Base-by-base conservation (phyloP, 331 rosid species). In the Prunus yedoensis region DNA sequence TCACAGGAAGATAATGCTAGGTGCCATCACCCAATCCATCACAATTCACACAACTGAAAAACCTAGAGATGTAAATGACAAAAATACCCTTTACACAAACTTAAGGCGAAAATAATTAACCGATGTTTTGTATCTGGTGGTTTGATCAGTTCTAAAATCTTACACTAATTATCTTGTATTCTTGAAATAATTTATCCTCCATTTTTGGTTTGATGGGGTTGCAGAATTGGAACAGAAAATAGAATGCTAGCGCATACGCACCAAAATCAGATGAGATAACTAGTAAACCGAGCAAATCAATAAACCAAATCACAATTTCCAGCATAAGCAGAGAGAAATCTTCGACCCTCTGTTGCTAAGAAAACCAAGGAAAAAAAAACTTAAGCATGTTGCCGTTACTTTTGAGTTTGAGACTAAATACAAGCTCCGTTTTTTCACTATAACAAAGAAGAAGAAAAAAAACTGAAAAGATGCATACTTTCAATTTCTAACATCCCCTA, bases 1-100 rank as follows among this genome's bases (percentile, higher is more conserved):
- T 58, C 59, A 20, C 65, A 4, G 53, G 56, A 43, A 82, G 72
- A 79, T 65, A 64, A 82, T 25, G 25, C 50, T 25, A 13, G 38
- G 77, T 28, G 66, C 74, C 25, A 73, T 50, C 63, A 54, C 86
- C 66, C 66, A 77, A 83, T 81, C 82, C 54, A 74, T 63, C 78
- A 60, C 78, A 68, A 76, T 1, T 3, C 56, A 51, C 8, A 67
- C 8, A 67, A 12, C 10, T 53, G 70, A 53, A 71, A 69, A 80
- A 73, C 52, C 50, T 1, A 41, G 4, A 28, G 53, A 38, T 72
- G 57, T 47, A 69, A 87, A 80, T 83, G 87, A 85, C 97, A 66
- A 74, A 53, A 80, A 67, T 72, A 45, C 85, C 96, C 87, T 60
- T 81, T 12, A 53, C 43, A 27, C 43, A 38, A 38, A 38, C 43